phyloP scores from a whole-genome alignment of 1,139 yeast genomes.

The Geotrichum bryndzae region DNA sequence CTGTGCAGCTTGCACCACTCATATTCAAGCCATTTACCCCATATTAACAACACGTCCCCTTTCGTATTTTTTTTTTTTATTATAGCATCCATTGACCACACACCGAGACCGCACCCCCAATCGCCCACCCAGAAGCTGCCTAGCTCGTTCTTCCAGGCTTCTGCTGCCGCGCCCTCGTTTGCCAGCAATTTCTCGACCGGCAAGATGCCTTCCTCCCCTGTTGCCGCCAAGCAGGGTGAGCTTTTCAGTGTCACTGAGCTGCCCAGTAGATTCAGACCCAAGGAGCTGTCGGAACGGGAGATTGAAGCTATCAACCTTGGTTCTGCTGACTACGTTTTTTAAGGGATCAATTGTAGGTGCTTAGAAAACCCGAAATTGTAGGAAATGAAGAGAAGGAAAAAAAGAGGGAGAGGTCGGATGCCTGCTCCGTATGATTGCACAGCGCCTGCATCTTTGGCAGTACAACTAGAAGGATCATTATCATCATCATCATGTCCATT shows the following conservation, averaged over 20 bases:
- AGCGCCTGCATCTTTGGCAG: not conserved
- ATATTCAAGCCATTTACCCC: not conserved
- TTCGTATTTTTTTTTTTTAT: not conserved
- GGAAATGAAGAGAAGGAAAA: not conserved
- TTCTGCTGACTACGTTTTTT: slow-evolving; percentile 51
- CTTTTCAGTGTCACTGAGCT: slow-evolving; percentile 56
- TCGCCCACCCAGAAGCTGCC: slow-evolving; percentile 45
- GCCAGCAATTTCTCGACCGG: slow-evolving; percentile 39
- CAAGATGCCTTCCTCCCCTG: slow-evolving; percentile 29
- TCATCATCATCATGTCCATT: not conserved
- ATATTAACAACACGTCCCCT: not conserved
- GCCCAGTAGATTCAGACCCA: slow-evolving; percentile 65
- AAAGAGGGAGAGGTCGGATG: not conserved
- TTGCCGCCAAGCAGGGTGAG: slow-evolving; percentile 45
- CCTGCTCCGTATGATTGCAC: not conserved
- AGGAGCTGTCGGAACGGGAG: slow-evolving; percentile 56
- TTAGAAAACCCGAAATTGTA: not conserved
- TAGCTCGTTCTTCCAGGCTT: slow-evolving; percentile 39
- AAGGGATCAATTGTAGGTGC: not conserved
- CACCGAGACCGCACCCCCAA: slow-evolving; percentile 44
- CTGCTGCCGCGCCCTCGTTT: slow-evolving; percentile 41
- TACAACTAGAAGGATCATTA: not conserved
- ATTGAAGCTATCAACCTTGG: slow-evolving; percentile 69
- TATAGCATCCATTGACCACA: slow-evolving; percentile 32
- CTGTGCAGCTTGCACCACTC: not conserved